These are phyloP conservation scores for Ampelomyces quisqualis DNA, from an alignment of 2,329 filamentous ascomycete genomes.

Conservation along the genomic window DNA sequence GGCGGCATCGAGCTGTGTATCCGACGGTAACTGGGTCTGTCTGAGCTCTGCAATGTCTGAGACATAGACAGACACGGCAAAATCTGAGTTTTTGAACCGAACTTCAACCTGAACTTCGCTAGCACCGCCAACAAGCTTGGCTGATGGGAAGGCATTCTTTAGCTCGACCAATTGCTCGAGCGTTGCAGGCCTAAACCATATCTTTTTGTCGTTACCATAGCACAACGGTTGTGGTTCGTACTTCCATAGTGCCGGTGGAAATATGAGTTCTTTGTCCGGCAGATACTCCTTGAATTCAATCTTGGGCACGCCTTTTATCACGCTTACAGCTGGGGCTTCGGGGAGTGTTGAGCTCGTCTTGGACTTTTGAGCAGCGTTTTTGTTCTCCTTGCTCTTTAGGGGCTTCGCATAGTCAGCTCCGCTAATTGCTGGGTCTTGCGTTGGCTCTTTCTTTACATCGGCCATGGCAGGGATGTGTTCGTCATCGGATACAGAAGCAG, in stretches of 20 bases:
- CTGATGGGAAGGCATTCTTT: constrained; percentile 79
- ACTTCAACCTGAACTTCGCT: constrained; percentile 97
- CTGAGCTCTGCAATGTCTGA: constrained; percentile 86
- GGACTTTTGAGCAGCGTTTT: constrained; percentile 49
- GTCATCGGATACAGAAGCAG: constrained; percentile 27
- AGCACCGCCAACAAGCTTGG: constrained; percentile 91
- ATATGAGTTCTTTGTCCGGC: constrained; percentile 89
- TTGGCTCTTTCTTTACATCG: constrained; percentile 21
- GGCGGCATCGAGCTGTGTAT: constrained; percentile 28
- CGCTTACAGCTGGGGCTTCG: constrained; percentile 52
- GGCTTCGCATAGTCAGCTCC: constrained; percentile 39
- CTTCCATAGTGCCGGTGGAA: constrained; percentile 79
- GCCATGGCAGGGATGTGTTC: constrained; percentile 30
- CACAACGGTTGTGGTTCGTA: constrained; percentile 76
- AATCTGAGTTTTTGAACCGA: constrained; percentile 92
- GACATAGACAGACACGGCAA: constrained; percentile 84
- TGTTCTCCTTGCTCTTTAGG: constrained; percentile 37
- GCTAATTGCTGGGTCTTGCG: constrained; percentile 26
- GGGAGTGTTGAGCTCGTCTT: constrained; percentile 44
- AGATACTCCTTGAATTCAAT: constrained; percentile 85
- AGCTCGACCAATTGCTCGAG: constrained; percentile 83
- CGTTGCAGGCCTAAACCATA: constrained; percentile 87
- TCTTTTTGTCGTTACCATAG: constrained; percentile 90
- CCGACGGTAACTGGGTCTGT: constrained; percentile 52
- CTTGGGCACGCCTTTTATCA: constrained; percentile 54